These are phyloP conservation scores for Trypanosoma brucei DNA, from an alignment of 208 protist genomes.

Conservation along the genomic window DNA sequence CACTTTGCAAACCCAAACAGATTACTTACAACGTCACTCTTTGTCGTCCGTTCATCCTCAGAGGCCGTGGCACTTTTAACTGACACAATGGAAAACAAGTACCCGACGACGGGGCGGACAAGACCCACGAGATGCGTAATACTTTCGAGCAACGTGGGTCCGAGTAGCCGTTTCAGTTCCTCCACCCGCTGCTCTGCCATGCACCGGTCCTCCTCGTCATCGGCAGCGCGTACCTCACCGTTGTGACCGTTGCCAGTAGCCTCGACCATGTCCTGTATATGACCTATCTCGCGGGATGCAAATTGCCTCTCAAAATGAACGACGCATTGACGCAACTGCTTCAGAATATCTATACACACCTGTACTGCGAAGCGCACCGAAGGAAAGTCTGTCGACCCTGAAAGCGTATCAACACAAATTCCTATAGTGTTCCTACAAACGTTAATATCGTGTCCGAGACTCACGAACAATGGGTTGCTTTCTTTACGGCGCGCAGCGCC, in stretches of 20 bases:
- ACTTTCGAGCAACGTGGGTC: conserved; percentile 50
- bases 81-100: conserved; percentile 43
- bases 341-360: conserved; percentile 63
- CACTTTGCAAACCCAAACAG: conserved; percentile 15
- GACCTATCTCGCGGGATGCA: conserved; percentile 20
- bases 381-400: conserved; percentile 35
- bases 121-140: conserved; percentile 41
- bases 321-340: conserved; percentile 55
- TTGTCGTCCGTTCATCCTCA: conserved; percentile 39
- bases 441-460: conserved; percentile 47
- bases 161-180: conserved; percentile 38
- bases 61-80: conserved; percentile 12
- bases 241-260: background rate
- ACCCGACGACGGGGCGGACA: conserved; percentile 40
- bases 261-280: conserved; percentile 3
- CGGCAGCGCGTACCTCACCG: background rate
- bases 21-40: conserved; percentile 39
- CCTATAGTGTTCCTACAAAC: conserved; percentile 47
- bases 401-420: conserved; percentile 43
- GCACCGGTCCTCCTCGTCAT: conserved; percentile 3
- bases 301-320: conserved; percentile 43
- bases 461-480: conserved; percentile 25
- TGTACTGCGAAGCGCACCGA: conserved; percentile 63
- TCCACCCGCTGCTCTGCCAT: conserved; percentile 25
- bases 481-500: background rate